These are phyloP conservation scores for Clausena lansium DNA, from an alignment of 345 rosid genomes.

Conservation along the genomic window DNA sequence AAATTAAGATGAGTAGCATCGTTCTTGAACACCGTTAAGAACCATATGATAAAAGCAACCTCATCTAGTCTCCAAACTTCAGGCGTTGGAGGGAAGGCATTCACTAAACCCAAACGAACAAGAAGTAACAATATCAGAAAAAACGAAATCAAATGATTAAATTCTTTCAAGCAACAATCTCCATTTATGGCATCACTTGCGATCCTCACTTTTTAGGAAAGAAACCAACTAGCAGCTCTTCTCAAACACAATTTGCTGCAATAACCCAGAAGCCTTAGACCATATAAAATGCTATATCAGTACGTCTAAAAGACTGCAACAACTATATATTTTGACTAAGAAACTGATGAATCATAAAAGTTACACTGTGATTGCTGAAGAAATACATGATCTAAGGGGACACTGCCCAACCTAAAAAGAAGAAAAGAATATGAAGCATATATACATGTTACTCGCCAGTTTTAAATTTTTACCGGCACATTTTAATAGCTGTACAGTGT, in stretches of 20 bases:
- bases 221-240: neutral
- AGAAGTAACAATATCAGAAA: neutral
- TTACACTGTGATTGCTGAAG: neutral
- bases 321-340: neutral
- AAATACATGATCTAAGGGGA: neutral
- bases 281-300: neutral
- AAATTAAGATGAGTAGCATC: too few relatives aligned
- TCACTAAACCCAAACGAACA: neutral
- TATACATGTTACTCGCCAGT: neutral
- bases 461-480: neutral
- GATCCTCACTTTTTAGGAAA: neutral
- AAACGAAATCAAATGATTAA: neutral
- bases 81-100: too few relatives aligned
- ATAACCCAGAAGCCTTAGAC: neutral
- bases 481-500: slow-evolving; percentile 17
- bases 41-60: too few relatives aligned
- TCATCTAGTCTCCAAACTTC: too few relatives aligned
- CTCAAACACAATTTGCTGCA: neutral
- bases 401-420: neutral
- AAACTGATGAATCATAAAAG: neutral
- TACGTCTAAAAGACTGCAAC: neutral
- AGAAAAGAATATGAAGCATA: neutral
- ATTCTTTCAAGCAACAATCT: neutral
- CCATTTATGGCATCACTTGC: neutral
- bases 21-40: too few relatives aligned